Percentiles rank a stretch among this genome's conserved stretches.
phyloP scores from a whole-genome alignment of 2,329 filamentous ascomycete genomes.

The Calonectria hongkongensis region DNA sequence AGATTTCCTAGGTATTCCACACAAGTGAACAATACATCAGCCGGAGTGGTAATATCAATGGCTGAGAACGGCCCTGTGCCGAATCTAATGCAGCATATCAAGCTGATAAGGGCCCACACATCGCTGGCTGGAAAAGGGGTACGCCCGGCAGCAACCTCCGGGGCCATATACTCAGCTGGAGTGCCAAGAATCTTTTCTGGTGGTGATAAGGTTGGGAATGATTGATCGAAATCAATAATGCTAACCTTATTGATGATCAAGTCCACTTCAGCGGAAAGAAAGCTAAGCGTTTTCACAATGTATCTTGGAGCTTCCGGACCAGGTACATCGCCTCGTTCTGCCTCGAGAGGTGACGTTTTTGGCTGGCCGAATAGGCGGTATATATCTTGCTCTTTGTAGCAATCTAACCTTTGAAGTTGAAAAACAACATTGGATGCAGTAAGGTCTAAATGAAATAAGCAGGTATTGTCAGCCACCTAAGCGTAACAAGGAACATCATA shows the following conservation, averaged over 20 bases:
- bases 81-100: conserved; percentile 36
- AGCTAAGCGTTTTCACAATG: not conserved
- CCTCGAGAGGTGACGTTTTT: not conserved
- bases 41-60: conserved; percentile 30
- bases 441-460: not conserved
- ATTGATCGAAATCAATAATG: not conserved
- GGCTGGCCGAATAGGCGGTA: not conserved
- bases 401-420: not conserved
- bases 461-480: not conserved
- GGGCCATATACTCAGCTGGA: conserved; percentile 1
- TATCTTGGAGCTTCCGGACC: conserved; percentile 13
- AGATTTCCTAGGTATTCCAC: conserved; percentile 36
- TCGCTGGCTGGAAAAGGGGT: conserved; percentile 29
- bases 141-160: not conserved
- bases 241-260: not conserved
- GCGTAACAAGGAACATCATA: not conserved
- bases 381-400: not conserved
- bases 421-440: not conserved
- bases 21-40: conserved; percentile 28
- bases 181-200: conserved; percentile 10
- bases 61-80: conserved; percentile 35
- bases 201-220: not conserved
- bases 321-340: not conserved
- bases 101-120: conserved; percentile 41
- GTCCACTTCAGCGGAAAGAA: not conserved